phyloP scores from a whole-genome alignment of 139 green algal species.

The Trebouxia sp. region DNA sequence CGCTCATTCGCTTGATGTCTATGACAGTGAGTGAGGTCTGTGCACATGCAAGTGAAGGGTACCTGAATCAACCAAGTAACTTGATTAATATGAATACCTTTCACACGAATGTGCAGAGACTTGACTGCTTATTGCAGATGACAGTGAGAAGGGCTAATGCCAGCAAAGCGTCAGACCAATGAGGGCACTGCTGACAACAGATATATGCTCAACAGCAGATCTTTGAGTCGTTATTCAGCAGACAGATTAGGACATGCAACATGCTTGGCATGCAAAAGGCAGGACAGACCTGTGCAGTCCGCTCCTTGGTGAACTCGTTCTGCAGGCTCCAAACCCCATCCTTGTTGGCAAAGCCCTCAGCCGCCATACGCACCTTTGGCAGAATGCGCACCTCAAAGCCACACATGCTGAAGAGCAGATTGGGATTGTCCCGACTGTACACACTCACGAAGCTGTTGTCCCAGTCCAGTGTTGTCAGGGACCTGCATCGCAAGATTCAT shows the following conservation, averaged over 20 bases:
- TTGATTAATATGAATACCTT: no score
- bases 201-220: not conserved
- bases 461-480: constrained; percentile 97
- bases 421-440: constrained; percentile 98
- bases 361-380: constrained; percentile 90
- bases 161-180: not conserved
- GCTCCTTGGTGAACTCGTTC: constrained; percentile 97
- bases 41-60: no score
- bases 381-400: constrained; percentile 99
- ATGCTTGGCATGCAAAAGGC: not conserved
- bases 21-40: no score
- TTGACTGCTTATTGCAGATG: no score
- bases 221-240: not conserved
- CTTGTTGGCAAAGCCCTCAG: constrained; percentile 89
- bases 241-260: not conserved
- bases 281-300: constrained; percentile 76
- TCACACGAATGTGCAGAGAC: no score
- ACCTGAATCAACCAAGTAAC: no score
- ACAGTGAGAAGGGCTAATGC: not conserved
- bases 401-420: constrained; percentile 98
- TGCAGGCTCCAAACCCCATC: constrained; percentile 98
- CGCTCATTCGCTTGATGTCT: no score
- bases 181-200: not conserved
- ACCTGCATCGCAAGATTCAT: constrained; percentile 44
- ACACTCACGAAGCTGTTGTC: constrained; percentile 95